Evolutionary conservation across 2,329 filamentous ascomycete species (phyloP), one percentile per base, ranked within the genome.

Genomic region (Stenocarpella maydis): DNA sequence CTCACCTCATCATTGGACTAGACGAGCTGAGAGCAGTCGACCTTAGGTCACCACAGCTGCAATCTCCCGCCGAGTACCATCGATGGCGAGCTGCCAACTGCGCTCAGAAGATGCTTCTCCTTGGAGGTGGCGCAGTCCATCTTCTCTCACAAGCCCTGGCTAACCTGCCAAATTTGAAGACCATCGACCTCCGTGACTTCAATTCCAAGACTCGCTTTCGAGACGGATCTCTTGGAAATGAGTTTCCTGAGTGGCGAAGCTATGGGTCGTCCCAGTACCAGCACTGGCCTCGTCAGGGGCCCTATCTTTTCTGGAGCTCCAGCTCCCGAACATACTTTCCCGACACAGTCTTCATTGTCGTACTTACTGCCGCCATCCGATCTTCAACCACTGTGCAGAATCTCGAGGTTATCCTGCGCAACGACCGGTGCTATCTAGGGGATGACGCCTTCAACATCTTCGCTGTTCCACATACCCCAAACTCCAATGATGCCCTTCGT

Each of bases 111-210:
- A 67, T 69, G 9, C 72, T 87, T 24, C 69, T 81, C 39, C 73
- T 74, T 6, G 84, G 82, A 0, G 87, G 88, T 0, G 75, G 79
- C 1, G 85, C 87, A 28, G 76, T 82, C 1, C 81, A 85, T 8
- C 82, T 91, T 82, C 82, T 92, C 19, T 78, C 81, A 0, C 82
- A 87, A 39, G 89, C 88, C 2, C 86, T 92, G 65, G 74, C 76
- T 12, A 84, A 86, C 41, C 80, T 92, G 4, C 75, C 77, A 0
- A 87, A 87, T 66, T 82, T 91, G 6, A 78, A 85, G 37, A 86
- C 83, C 0, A 76, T 92, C 17, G 86, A 87, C 28, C 79, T 92
- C 28, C 85, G 90, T 21, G 87, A 91, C 74, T 90, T 87, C 77
- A 80, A 85, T 74, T 85, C 85, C 0, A 26, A 5, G 0, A 82